Conservation (phyloP, 345 rosid species). For the Carallia pectinifolia region DNA sequence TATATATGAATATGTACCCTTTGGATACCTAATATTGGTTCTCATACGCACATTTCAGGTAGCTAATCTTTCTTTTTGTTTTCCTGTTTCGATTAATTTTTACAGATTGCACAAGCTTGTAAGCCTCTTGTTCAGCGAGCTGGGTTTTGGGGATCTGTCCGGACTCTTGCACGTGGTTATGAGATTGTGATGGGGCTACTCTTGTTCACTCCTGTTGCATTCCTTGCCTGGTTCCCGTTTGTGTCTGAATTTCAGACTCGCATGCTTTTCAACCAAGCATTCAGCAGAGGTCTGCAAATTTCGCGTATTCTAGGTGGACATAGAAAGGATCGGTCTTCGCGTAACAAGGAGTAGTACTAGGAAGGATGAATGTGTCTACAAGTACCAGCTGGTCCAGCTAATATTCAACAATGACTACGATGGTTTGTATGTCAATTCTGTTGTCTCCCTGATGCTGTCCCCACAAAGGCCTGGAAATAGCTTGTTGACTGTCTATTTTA, state of each 20-base stretch:
- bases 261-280: slow-evolving; percentile 99
- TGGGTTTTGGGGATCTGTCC: slow-evolving; percentile 91
- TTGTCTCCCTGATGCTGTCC: background rate
- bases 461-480: background rate
- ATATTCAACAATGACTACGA: too few species aligned
- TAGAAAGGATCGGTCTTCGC: slow-evolving; percentile 71
- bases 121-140: slow-evolving; percentile 65
- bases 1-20: too few species aligned
- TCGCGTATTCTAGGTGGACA: slow-evolving; percentile 98
- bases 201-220: slow-evolving; percentile 94
- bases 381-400: too few species aligned
- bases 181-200: slow-evolving; percentile 93
- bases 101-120: slow-evolving; percentile 93
- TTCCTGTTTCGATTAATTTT: background rate
- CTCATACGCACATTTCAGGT: too few species aligned
- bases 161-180: slow-evolving; percentile 89
- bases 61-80: background rate
- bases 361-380: background rate
- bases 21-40: too few species aligned
- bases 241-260: slow-evolving; percentile 99
- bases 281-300: slow-evolving; percentile 98
- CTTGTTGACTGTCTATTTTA: background rate
- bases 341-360: slow-evolving; percentile 57
- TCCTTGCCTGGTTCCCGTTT: slow-evolving; percentile 98
- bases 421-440: background rate